Conservation (phyloP, 176 grass and related monocot species). For the Bonia amplexicaulis region DNA sequence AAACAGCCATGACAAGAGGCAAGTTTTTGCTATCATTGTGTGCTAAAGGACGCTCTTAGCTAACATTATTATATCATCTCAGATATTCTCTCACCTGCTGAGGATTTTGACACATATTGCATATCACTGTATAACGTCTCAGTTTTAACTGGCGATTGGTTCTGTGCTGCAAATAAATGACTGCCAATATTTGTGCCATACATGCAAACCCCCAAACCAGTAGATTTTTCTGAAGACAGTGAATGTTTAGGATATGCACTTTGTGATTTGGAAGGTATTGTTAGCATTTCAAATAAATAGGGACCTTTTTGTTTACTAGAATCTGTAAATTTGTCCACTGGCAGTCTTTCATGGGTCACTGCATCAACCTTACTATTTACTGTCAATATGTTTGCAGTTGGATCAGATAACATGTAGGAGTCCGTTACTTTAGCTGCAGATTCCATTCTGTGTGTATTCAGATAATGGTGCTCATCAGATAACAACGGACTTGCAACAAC, state of each 20-base stretch:
- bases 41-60: background rate
- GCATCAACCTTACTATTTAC: background rate
- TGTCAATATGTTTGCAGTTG: background rate
- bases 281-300: slow-evolving; percentile 65
- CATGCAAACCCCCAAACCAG: slow-evolving; percentile 18
- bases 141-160: slow-evolving; percentile 23
- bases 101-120: slow-evolving; percentile 35
- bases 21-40: background rate
- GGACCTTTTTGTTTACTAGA: slow-evolving; percentile 31
- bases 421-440: slow-evolving; percentile 15
- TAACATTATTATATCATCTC: background rate
- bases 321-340: slow-evolving; percentile 15
- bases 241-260: slow-evolving; percentile 10
- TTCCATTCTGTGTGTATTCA: slow-evolving; percentile 29
- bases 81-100: slow-evolving; percentile 36
- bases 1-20: background rate
- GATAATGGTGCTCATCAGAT: background rate
- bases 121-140: slow-evolving; percentile 19
- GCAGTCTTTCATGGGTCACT: background rate
- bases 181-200: slow-evolving; percentile 30
- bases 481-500: background rate
- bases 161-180: slow-evolving; percentile 23
- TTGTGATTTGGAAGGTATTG: slow-evolving; percentile 37
- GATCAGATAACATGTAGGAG: slow-evolving; percentile 4
- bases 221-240: slow-evolving; percentile 20